phyloP scores from a whole-genome alignment of 495 filamentous ascomycete genomes.

The Lichenothelia convexa region DNA sequence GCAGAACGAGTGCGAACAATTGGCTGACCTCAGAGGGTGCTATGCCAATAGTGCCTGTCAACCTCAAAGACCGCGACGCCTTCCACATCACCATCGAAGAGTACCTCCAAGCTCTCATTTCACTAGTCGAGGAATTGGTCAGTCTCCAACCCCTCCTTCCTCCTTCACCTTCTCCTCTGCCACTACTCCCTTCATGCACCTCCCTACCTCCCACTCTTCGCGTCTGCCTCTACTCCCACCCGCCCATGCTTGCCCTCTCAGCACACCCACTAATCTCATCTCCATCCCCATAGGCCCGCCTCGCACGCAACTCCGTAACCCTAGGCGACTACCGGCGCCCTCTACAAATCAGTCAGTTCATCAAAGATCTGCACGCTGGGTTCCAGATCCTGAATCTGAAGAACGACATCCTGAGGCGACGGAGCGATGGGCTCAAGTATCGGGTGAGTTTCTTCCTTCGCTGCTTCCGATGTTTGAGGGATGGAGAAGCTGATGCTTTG shows the following conservation, averaged over 20 bases:
- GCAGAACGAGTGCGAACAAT: too few species aligned
- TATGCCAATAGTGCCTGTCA: slow-evolving; percentile 68
- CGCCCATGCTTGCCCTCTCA: slow-evolving; percentile 1
- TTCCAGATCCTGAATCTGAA: slow-evolving; percentile 96
- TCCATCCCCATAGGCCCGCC: slow-evolving; percentile 37
- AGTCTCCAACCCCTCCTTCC: slow-evolving; percentile 2
- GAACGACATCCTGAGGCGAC: slow-evolving; percentile 76
- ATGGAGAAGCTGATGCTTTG: background rate
- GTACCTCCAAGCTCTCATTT: slow-evolving; percentile 73
- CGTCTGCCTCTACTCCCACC: background rate
- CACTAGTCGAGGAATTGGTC: slow-evolving; percentile 77
- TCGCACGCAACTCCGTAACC: slow-evolving; percentile 93
- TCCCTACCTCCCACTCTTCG: background rate
- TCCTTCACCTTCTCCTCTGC: background rate
- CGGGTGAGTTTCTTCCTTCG: slow-evolving; percentile 38
- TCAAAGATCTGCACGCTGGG: slow-evolving; percentile 86
- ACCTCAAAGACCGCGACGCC: slow-evolving; percentile 71
- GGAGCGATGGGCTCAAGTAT: slow-evolving; percentile 89
- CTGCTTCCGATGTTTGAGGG: too few species aligned
- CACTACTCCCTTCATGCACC: background rate
- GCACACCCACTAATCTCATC: background rate
- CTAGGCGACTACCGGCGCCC: slow-evolving; percentile 74
- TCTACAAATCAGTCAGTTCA: slow-evolving; percentile 69
- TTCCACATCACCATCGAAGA: slow-evolving; percentile 97
- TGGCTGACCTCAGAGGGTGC: too few species aligned